A percentile compares a stretch with the other conserved stretches of the same genome.
These are phyloP conservation scores for Ophiostoma sp. DNA, from an alignment of 2,329 filamentous ascomycete genomes.

Conservation along the genomic window DNA sequence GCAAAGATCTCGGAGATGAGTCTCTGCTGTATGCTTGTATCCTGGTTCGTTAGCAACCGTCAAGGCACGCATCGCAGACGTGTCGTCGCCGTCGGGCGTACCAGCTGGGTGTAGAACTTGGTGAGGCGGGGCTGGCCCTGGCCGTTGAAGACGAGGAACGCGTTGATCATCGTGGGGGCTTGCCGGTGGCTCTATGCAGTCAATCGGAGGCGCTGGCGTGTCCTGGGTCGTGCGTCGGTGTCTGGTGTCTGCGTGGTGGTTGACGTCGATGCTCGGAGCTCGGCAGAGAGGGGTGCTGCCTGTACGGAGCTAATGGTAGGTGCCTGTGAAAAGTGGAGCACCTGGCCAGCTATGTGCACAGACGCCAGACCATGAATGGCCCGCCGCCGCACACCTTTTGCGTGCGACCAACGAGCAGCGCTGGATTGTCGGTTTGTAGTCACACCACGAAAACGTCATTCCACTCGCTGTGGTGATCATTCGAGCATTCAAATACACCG, in stretches of 20 bases:
- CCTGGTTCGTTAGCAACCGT: conserved; percentile 47
- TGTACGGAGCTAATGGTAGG: neutral
- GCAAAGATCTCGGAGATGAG: conserved; percentile 96
- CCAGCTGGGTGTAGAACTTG: conserved; percentile 97
- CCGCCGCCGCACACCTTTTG: neutral
- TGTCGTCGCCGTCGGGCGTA: conserved; percentile 33
- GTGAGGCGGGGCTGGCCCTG: conserved; percentile 93
- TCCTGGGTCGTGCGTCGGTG: neutral
- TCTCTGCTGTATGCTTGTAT: conserved; percentile 93
- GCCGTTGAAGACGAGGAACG: conserved; percentile 97
- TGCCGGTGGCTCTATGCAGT: too few relatives aligned
- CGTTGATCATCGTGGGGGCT: conserved; percentile 77
- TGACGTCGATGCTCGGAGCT: neutral
- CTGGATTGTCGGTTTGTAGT: too few relatives aligned
- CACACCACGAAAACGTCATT: too few relatives aligned
- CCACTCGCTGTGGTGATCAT: too few relatives aligned
- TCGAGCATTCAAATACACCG: too few relatives aligned
- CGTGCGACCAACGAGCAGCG: neutral
- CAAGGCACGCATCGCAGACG: neutral
- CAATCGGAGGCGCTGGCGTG: neutral
- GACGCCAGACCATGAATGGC: neutral
- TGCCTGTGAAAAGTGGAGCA: neutral
- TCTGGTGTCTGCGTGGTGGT: neutral
- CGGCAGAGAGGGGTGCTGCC: neutral
- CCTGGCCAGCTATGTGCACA: neutral